Percentiles rank a stretch among this genome's conserved stretches.
These are phyloP conservation scores for Leccinum rimulosum DNA, from an alignment of 768 basidiomycete genomes.

Conservation along the genomic window DNA sequence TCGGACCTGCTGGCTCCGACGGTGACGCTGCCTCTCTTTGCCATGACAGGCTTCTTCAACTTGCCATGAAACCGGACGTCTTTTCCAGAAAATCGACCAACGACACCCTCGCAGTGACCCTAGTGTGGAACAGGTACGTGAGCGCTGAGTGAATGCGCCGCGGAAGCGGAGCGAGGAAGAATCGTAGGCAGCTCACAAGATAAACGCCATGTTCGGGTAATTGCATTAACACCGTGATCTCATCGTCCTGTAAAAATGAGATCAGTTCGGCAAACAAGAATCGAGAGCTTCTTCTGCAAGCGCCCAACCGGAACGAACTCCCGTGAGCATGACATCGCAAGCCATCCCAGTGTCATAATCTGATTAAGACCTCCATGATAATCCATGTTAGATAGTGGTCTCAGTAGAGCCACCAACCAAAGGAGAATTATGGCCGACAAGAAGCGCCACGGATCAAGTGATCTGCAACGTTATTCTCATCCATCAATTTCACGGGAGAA, in stretches of 20 bases:
- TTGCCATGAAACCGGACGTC: constrained; percentile 70
- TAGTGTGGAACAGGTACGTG: constrained; percentile 23
- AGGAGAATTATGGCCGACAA: not conserved
- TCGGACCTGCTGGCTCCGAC: constrained; percentile 1
- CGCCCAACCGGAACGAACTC: not conserved
- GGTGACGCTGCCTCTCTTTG: constrained; percentile 49
- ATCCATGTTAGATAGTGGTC: not conserved
- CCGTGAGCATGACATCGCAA: not conserved
- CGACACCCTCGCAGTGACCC: constrained; percentile 88
- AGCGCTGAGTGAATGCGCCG: not conserved
- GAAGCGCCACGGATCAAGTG: not conserved
- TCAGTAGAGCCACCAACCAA: too few relatives aligned
- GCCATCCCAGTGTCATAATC: not conserved
- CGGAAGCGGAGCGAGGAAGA: not conserved
- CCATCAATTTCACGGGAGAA: not conserved
- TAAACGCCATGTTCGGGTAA: constrained; percentile 54
- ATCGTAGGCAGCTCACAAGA: constrained; percentile 50
- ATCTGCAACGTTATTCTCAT: not conserved
- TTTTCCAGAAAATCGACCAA: constrained; percentile 64
- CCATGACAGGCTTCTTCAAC: constrained; percentile 78
- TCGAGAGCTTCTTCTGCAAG: not conserved
- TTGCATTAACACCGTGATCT: constrained; percentile 76
- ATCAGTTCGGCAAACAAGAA: not conserved
- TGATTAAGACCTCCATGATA: not conserved
- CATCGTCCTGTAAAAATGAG: constrained; percentile 57